Conservation (phyloP, 2,329 filamentous ascomycete genomes). For the Nigrograna mackinnonii region DNA sequence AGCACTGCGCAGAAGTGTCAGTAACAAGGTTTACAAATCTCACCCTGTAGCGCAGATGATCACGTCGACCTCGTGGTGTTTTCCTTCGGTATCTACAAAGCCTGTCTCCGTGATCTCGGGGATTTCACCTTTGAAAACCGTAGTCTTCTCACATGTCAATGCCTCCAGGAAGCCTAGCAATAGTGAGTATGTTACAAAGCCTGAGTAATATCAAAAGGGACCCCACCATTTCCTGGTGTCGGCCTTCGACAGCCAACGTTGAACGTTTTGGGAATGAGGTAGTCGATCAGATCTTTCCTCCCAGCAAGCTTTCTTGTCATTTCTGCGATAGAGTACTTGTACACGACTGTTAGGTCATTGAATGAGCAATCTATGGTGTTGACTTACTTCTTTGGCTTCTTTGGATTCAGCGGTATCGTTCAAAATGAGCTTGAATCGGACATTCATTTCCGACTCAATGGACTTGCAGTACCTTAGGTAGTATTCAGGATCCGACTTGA, state of each 20-base stretch:
- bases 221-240: background rate
- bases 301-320: background rate
- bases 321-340: too few relatives aligned
- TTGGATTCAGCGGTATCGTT: constrained; percentile 1
- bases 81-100: constrained; percentile 23
- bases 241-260: constrained; percentile 25
- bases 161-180: constrained; percentile 25
- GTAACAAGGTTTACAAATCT: too few relatives aligned
- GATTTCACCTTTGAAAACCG: constrained; percentile 11
- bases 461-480: background rate
- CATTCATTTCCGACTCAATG: constrained; percentile 1
- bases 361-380: too few relatives aligned
- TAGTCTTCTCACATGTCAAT: constrained; percentile 18
- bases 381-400: background rate
- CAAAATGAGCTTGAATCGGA: constrained; percentile 3
- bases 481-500: constrained; percentile 1
- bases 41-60: constrained; percentile 37
- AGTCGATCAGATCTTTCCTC: background rate
- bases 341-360: too few relatives aligned
- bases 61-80: constrained; percentile 39
- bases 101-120: constrained; percentile 19
- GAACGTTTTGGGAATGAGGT: constrained; percentile 9
- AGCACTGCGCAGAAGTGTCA: too few relatives aligned
- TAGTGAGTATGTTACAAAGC: constrained; percentile 12
- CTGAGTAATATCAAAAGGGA: background rate